Evolutionary conservation across 2,329 filamentous ascomycete genomes (phyloP), one percentile per base, ranked within the genome.

Genomic region (Penicillium sp.): DNA sequence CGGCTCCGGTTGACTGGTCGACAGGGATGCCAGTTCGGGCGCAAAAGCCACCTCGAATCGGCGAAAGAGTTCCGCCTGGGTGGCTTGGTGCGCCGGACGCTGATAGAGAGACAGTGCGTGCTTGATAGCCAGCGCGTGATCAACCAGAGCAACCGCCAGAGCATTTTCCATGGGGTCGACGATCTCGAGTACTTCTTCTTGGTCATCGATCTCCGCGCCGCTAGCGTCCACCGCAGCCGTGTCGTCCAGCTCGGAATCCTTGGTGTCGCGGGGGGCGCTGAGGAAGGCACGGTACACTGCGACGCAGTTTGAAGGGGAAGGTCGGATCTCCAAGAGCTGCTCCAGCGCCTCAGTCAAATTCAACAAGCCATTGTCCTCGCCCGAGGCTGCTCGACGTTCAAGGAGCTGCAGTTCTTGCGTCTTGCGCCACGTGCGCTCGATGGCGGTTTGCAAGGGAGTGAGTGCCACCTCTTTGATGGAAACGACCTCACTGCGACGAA

Each of bases 341-440:
- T 82, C 80, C 28, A 95, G 75, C 9, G 87, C 84, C 57, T 93
- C 88, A 0, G 88, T 79, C 32, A 96, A 75, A 39, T 83, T 74
- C 37, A 81, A 79, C 12, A 84, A 79, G 38, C 81, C 80, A 7
- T 84, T 80, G 33, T 88, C 82, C 48, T 91, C 87, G 4, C 85
- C 86, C 24, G 88, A 83, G 1, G 76, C 72, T 7, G 91, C 76
- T 43, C 83, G 83, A 65, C 85, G 88, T 65, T 95, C 89, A 1
- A 95, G 74, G 0, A 78, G 70, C 1, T 81, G 76, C 73, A 97
- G 81, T 68, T 97, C 91, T 49, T 88, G 82, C 1, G 91, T 95
- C 74, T 96, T 96, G 50, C 90, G 83, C 59, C 88, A 85, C 29
- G 93, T 91, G 12, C 91, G 84, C 66, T 97, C 91, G 51, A 97